Percentiles rank a stretch among this genome's conserved stretches.
Conservation (phyloP, 2,329 filamentous ascomycete species). For the Cladophialophora immunda region DNA sequence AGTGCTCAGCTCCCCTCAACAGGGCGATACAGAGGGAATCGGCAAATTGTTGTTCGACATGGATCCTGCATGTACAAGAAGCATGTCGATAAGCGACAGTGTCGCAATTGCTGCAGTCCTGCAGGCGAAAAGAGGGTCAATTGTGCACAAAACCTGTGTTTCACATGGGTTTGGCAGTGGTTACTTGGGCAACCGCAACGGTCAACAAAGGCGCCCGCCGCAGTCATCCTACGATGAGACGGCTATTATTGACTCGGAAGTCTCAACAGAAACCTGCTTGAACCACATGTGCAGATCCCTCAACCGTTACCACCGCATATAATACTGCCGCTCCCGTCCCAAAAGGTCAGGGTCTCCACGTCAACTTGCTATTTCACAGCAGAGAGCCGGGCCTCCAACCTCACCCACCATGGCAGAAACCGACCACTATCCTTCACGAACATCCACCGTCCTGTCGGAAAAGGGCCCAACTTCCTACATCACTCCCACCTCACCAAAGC, state of each 20-base stretch:
- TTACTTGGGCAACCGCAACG: conserved; percentile 27
- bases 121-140: not conserved
- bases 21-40: not conserved
- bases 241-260: conserved; percentile 13
- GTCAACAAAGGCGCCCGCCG: conserved; percentile 25
- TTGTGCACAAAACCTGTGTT: conserved; percentile 17
- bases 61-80: conserved; percentile 19
- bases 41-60: conserved; percentile 15
- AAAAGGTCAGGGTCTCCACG: conserved; percentile 9
- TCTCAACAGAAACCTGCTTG: conserved; percentile 19
- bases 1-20: not conserved
- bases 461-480: conserved; percentile 39
- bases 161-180: conserved; percentile 19
- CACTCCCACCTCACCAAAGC: conserved; percentile 47
- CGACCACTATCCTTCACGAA: conserved; percentile 31
- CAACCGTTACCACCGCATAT: conserved; percentile 24
- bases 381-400: conserved; percentile 14
- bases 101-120: conserved; percentile 8
- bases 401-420: conserved; percentile 30
- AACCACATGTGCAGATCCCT: conserved; percentile 21
- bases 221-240: conserved; percentile 13
- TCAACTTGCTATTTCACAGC: not conserved
- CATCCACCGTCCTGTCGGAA: conserved; percentile 40
- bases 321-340: conserved; percentile 30
- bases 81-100: conserved; percentile 14